phyloP scores from a whole-genome alignment of 495 filamentous ascomycete genomes.

The Sabuloglossum arenarium region DNA sequence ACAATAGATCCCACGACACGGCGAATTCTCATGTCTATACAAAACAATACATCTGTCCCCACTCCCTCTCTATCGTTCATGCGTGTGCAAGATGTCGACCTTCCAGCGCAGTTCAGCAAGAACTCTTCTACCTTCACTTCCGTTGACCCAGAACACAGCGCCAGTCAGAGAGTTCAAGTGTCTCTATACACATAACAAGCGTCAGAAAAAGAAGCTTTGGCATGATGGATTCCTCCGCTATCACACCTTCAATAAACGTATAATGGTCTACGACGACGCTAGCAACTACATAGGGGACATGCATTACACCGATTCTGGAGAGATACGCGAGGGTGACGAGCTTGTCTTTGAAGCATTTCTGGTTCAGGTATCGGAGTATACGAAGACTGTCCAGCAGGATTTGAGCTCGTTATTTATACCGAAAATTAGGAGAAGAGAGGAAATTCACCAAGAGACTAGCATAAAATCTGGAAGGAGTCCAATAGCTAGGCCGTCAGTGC shows the following conservation, averaged over 20 bases:
- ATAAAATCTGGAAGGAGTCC: neutral
- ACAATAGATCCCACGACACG: too few species aligned
- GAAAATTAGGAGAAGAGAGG: slow-evolving; percentile 28
- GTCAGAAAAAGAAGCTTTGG: slow-evolving; percentile 77
- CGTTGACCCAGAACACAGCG: slow-evolving; percentile 39
- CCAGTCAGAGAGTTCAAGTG: slow-evolving; percentile 61
- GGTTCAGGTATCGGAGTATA: slow-evolving; percentile 56
- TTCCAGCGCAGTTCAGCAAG: neutral
- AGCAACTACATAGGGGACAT: slow-evolving; percentile 69
- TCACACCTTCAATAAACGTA: slow-evolving; percentile 76
- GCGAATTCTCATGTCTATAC: neutral
- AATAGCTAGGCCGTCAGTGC: neutral
- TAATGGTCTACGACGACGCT: slow-evolving; percentile 74
- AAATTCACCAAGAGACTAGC: slow-evolving; percentile 5
- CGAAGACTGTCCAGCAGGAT: slow-evolving; percentile 56
- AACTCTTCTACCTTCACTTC: slow-evolving; percentile 1
- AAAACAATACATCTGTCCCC: neutral
- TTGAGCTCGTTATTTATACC: slow-evolving; percentile 51
- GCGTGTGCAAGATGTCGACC: neutral
- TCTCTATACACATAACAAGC: slow-evolving; percentile 68
- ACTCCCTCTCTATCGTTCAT: neutral
- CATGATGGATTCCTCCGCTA: slow-evolving; percentile 75
- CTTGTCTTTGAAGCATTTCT: slow-evolving; percentile 54
- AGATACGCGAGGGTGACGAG: slow-evolving; percentile 58
- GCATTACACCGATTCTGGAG: slow-evolving; percentile 50